A percentile compares a stretch with the other conserved stretches of the same genome.
phyloP scores from a whole-genome alignment of 1,284 basidiomycete genomes.

The Moniliophthora roreri region DNA sequence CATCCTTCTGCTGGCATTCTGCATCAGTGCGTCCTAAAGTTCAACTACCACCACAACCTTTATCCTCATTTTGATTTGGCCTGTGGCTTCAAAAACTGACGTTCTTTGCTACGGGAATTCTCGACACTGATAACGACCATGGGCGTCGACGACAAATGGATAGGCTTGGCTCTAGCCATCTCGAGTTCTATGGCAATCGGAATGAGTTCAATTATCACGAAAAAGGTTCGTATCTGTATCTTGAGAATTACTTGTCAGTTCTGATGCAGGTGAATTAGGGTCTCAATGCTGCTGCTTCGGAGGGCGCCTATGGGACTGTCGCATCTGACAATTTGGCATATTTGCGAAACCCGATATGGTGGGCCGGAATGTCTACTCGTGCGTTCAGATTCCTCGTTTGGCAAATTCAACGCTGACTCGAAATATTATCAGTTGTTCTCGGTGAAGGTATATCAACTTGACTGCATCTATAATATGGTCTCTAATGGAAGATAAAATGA shows the following conservation, averaged over 20 bases:
- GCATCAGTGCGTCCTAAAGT: too few relatives aligned
- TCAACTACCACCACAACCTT: background rate
- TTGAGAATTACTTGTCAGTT: conserved; percentile 8
- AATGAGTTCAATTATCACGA: conserved; percentile 94
- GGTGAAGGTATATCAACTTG: conserved; percentile 69
- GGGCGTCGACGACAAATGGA: conserved; percentile 83
- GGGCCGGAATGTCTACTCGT: conserved; percentile 95
- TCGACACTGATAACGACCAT: background rate
- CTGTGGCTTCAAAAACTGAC: background rate
- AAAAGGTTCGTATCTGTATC: conserved; percentile 66
- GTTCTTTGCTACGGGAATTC: background rate
- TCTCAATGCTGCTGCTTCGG: conserved; percentile 74
- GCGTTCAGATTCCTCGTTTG: conserved; percentile 36
- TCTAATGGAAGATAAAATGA: conserved; percentile 3
- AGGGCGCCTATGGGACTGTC: conserved; percentile 49
- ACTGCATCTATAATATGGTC: conserved; percentile 4
- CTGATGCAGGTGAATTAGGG: conserved; percentile 55
- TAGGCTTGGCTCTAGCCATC: conserved; percentile 84
- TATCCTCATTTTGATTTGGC: background rate
- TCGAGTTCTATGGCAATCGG: conserved; percentile 86
- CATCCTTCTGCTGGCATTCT: too few relatives aligned
- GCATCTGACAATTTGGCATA: conserved; percentile 85
- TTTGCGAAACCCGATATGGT: conserved; percentile 95
- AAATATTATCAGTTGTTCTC: conserved; percentile 65
- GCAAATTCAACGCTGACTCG: conserved; percentile 13